phyloP scores from a whole-genome alignment of 2,329 filamentous ascomycete species.

The Boeremia exigua region DNA sequence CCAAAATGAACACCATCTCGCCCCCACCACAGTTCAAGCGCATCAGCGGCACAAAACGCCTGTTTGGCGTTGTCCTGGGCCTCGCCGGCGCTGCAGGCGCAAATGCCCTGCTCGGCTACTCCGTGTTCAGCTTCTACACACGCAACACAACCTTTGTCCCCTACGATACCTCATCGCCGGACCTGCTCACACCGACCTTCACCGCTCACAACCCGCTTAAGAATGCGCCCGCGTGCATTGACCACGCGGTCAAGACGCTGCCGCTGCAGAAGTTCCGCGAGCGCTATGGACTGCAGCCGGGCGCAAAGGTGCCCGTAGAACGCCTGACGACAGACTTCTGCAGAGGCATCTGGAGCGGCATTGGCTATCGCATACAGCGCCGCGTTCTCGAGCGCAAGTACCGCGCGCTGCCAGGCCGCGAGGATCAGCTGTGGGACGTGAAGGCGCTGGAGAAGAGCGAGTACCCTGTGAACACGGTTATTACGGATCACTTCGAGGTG shows the following conservation, averaged over 20 bases:
- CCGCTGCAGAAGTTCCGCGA: conserved; percentile 42
- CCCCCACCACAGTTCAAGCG: conserved; percentile 39
- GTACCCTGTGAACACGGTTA: conserved; percentile 45
- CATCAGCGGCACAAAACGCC: conserved; percentile 37
- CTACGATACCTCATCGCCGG: conserved; percentile 37
- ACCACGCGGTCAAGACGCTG: conserved; percentile 46
- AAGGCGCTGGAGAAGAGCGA: conserved; percentile 40
- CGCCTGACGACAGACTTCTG: conserved; percentile 48
- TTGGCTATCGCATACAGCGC: conserved; percentile 46
- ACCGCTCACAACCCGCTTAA: conserved; percentile 40
- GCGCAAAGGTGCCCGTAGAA: conserved; percentile 32
- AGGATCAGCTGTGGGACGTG: conserved; percentile 45
- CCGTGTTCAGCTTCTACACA: conserved; percentile 43
- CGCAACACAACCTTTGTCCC: conserved; percentile 47
- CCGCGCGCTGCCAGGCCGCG: conserved; percentile 37
- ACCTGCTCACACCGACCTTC: conserved; percentile 32
- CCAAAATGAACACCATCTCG: conserved; percentile 45
- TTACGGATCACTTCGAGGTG: conserved; percentile 52
- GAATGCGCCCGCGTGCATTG: conserved; percentile 45
- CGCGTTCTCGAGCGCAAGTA: conserved; percentile 46
- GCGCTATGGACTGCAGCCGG: conserved; percentile 23
- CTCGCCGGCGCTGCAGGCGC: conserved; percentile 38
- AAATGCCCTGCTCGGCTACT: conserved; percentile 44
- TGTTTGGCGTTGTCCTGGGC: conserved; percentile 41
- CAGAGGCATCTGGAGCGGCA: conserved; percentile 46